Evolutionary conservation across 1,284 basidiomycete genomes (phyloP), one percentile per base, ranked within the genome.

Genomic region (Fomitopsis pinicola): DNA sequence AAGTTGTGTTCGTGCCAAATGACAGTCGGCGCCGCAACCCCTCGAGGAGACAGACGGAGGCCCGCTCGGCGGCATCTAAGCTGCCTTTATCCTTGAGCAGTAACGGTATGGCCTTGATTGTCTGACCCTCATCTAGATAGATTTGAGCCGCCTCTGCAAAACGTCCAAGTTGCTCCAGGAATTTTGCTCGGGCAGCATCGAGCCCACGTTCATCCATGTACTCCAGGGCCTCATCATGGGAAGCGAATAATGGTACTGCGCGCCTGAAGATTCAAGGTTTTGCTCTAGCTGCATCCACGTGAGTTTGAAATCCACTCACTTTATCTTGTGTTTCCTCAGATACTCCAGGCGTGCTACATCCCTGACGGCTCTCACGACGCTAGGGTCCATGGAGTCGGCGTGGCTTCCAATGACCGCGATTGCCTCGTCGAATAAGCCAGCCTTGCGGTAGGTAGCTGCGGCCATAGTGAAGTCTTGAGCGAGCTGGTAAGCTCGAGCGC

Each of bases 171-270:
- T 74, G 68, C 56, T 80, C 76, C 17, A 89, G 75, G 8, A 88
- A 67, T 0, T 71, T 68, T 0, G 81, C 82, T n/a, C 76, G 79
- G 14, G 82, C 80, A 14, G 78, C 65, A 60, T 85, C 81, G 5
- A 90, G 75, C 22, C 79, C 81, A 55, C 78, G 80, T 9, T 83
- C 79, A 59, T 85, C 80, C 52, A 86, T 77, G 62, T 85, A 90
- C 45, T 83, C 79, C 5, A 88, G 63, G 15, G 79, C 77, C 12
- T 87, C 82, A 19, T 88, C 81, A 0, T 76, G 68, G 0, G 78
- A 75, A 0, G 71, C 62, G 67, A 90, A 91, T 0, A 89, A 70
- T 48, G 26, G 9, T 48, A 22, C 6, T 8, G 82, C 77, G 73
- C 81, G 77, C 64, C 87, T 84, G 63, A 5, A 61, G 15, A 10